Evolutionary conservation across 352 stramenopile species (phyloP).

Genomic region (Detonula confervacea): DNA sequence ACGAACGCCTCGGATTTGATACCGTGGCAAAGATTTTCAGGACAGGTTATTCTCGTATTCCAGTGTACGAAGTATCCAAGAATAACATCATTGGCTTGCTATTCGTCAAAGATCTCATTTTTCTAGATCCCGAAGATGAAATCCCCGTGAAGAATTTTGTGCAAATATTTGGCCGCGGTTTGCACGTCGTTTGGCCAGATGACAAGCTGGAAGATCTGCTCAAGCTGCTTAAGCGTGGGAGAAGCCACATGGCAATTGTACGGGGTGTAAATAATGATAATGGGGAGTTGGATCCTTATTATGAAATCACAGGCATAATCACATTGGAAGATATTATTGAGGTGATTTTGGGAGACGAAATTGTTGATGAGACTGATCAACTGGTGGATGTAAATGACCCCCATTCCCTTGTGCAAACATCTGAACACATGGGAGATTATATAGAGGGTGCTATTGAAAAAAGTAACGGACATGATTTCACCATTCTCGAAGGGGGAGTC

Average conservation of each 20-base stretch:
- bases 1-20: conserved; percentile 87
- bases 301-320: conserved; percentile 96
- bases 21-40: conserved; percentile 95
- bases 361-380: conserved; percentile 94
- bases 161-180: conserved; percentile 86
- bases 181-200: conserved; percentile 89
- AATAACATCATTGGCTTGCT: conserved; percentile 96
- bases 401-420: conserved; percentile 55
- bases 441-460: conserved; percentile 42
- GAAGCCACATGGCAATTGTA: conserved; percentile 93
- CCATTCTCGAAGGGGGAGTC: background rate
- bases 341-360: conserved; percentile 96
- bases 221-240: conserved; percentile 92
- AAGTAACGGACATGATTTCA: background rate
- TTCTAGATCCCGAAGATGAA: conserved; percentile 96
- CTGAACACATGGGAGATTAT: conserved; percentile 39
- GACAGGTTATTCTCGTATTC: conserved; percentile 94
- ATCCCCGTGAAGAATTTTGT: conserved; percentile 85
- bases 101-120: conserved; percentile 98
- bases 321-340: conserved; percentile 99
- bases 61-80: conserved; percentile 88
- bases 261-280: conserved; percentile 89
- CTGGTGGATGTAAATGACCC: conserved; percentile 77
- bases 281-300: conserved; percentile 90
- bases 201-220: conserved; percentile 93